These are phyloP conservation scores for Pythium utonaiense DNA, from an alignment of 352 stramenopile genomes.

Conservation along the genomic window DNA sequence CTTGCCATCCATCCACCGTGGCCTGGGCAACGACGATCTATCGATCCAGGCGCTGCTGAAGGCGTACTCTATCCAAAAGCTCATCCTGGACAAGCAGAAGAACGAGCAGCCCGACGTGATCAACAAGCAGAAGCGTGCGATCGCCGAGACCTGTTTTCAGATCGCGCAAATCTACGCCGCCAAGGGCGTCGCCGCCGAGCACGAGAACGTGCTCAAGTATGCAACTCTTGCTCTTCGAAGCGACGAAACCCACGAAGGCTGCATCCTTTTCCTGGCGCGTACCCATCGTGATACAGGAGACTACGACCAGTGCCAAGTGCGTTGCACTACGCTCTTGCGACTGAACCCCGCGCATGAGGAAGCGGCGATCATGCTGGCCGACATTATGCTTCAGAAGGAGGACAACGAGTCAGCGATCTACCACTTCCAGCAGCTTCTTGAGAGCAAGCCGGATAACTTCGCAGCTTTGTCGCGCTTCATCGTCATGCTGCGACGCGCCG, in stretches of 20 bases:
- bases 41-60: constrained; percentile 80
- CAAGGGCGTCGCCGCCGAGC: constrained; percentile 22
- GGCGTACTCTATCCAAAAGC: constrained; percentile 82
- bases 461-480: constrained; percentile 86
- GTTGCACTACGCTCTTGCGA: constrained; percentile 79
- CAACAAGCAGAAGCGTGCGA: constrained; percentile 57
- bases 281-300: constrained; percentile 70
- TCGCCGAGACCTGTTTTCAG: constrained; percentile 83
- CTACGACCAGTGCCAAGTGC: constrained; percentile 80
- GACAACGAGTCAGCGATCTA: constrained; percentile 87
- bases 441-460: constrained; percentile 89
- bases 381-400: constrained; percentile 87
- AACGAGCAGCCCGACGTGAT: constrained; percentile 81
- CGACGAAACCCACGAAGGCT: constrained; percentile 76
- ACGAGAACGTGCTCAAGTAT: constrained; percentile 78
- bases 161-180: constrained; percentile 69
- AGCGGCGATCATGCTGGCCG: constrained; percentile 88
- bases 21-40: constrained; percentile 57
- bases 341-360: constrained; percentile 83
- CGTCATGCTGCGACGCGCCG: constrained; percentile 78
- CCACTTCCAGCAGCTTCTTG: constrained; percentile 88
- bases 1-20: constrained; percentile 76
- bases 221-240: constrained; percentile 70
- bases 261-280: constrained; percentile 82
- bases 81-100: constrained; percentile 78